Conservation (phyloP, 768 basidiomycete species). For the Lactifluus hygrophoroides region DNA sequence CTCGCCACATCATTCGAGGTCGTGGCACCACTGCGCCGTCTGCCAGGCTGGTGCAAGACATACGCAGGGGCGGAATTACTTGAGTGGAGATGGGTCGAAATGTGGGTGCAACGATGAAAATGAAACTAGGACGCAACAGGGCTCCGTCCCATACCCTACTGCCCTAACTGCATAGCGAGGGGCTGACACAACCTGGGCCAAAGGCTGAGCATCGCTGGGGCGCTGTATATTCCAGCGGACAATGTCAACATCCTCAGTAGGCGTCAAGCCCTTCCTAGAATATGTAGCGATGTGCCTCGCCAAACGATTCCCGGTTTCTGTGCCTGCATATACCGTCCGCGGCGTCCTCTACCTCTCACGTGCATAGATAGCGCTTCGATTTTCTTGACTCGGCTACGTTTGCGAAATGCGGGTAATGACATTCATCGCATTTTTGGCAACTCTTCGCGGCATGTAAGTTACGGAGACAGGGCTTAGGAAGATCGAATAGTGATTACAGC, state of each 20-base stretch:
- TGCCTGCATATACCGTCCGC: neutral
- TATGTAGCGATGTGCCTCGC: neutral
- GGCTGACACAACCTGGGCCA: neutral
- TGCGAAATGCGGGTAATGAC: neutral
- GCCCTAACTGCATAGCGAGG: neutral
- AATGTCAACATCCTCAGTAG: neutral
- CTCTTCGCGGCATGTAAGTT: neutral
- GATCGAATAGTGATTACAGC: neutral
- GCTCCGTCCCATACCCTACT: constrained; percentile 1
- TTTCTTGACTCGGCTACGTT: neutral
- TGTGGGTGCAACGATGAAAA: neutral
- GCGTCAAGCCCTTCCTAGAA: neutral
- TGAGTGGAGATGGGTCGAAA: neutral
- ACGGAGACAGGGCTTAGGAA: neutral
- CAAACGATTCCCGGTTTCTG: neutral
- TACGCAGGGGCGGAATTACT: neutral
- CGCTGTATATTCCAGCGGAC: neutral
- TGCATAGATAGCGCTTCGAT: neutral
- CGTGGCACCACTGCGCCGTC: neutral
- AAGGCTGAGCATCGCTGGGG: neutral
- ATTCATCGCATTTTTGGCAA: neutral
- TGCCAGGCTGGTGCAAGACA: neutral
- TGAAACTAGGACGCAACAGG: neutral
- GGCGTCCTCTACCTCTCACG: neutral
- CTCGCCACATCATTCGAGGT: neutral